Conservation (phyloP, 2,329 filamentous ascomycete genomes). For the Colletotrichum acutatum region DNA sequence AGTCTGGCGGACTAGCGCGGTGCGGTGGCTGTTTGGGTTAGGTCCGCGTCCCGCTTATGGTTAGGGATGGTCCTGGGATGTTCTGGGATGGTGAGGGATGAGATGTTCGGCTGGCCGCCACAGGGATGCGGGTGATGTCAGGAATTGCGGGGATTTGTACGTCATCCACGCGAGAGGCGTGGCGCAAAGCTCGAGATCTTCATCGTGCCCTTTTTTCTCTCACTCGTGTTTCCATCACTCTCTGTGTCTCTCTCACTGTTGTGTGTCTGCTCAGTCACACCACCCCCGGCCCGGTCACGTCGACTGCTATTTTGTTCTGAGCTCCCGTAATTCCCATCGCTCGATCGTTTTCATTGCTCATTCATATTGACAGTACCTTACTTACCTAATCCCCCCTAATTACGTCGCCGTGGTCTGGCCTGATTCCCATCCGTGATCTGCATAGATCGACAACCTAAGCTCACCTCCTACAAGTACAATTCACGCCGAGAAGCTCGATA, state of each 20-base stretch:
- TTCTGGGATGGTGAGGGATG: neutral
- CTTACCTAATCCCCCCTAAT: slow-evolving; percentile 4
- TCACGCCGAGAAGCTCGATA: neutral
- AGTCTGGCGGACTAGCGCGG: neutral
- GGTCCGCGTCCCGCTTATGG: slow-evolving; percentile 25
- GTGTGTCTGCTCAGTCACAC: neutral
- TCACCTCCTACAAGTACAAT: neutral
- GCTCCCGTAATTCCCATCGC: neutral
- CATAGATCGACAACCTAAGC: neutral
- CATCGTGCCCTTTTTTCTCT: neutral
- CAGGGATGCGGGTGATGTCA: slow-evolving; percentile 6
- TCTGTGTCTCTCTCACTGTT: neutral
- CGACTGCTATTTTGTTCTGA: neutral
- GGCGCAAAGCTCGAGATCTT: slow-evolving; percentile 9
- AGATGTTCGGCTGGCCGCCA: slow-evolving; percentile 5
- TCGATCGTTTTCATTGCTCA: neutral
- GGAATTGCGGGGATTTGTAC: slow-evolving; percentile 22
- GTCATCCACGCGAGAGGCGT: slow-evolving; percentile 19
- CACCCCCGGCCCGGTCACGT: neutral
- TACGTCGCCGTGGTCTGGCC: neutral
- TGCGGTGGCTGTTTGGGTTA: neutral
- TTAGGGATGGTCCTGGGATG: neutral
- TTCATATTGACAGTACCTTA: slow-evolving; percentile 10
- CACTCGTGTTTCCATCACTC: neutral
- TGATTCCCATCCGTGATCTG: neutral